Evolutionary conservation across 2,329 filamentous ascomycete species (phyloP).

Genomic region (Penicillium oxalicum): DNA sequence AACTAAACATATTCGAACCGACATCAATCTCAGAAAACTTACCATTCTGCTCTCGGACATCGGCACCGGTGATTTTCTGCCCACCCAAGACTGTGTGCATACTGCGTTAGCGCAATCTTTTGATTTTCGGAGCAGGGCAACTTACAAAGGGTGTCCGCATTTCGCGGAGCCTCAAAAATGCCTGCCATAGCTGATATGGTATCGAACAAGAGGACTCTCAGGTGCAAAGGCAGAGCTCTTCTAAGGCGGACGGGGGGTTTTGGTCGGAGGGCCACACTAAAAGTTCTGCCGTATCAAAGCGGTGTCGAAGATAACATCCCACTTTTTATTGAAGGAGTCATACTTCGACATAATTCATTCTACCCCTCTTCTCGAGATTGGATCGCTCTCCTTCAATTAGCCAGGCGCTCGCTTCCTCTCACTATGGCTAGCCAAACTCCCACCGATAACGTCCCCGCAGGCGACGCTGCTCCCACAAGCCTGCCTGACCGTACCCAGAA

Average conservation of each 20-base stretch:
- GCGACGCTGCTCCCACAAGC: slow-evolving; percentile 26
- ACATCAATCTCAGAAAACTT: slow-evolving; percentile 30
- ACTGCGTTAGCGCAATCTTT: slow-evolving; percentile 28
- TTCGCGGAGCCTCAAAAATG: slow-evolving; percentile 92
- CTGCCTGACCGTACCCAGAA: slow-evolving; percentile 37
- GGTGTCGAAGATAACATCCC: slow-evolving; percentile 37
- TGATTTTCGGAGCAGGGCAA: slow-evolving; percentile 7
- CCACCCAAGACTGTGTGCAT: slow-evolving; percentile 69
- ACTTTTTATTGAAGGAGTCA: slow-evolving; percentile 31
- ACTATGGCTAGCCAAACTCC: slow-evolving; percentile 31
- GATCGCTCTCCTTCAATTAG: slow-evolving; percentile 14
- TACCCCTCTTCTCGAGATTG: slow-evolving; percentile 13
- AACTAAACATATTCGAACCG: slow-evolving; percentile 6
- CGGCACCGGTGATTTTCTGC: slow-evolving; percentile 91
- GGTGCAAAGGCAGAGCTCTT: slow-evolving; percentile 28
- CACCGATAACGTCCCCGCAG: slow-evolving; percentile 22
- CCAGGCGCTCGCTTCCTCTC: slow-evolving; percentile 14
- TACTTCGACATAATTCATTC: slow-evolving; percentile 5
- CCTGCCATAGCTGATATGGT: slow-evolving; percentile 63
- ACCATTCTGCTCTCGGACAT: slow-evolving; percentile 97
- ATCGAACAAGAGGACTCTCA: slow-evolving; percentile 16
- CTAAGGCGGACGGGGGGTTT: slow-evolving; percentile 23
- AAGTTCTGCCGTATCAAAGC: slow-evolving; percentile 39
- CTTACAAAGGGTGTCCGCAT: slow-evolving; percentile 81
- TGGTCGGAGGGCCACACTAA: slow-evolving; percentile 27